Conservation (phyloP, 2,329 filamentous ascomycete species). For the Xylaria hypoxylon region DNA sequence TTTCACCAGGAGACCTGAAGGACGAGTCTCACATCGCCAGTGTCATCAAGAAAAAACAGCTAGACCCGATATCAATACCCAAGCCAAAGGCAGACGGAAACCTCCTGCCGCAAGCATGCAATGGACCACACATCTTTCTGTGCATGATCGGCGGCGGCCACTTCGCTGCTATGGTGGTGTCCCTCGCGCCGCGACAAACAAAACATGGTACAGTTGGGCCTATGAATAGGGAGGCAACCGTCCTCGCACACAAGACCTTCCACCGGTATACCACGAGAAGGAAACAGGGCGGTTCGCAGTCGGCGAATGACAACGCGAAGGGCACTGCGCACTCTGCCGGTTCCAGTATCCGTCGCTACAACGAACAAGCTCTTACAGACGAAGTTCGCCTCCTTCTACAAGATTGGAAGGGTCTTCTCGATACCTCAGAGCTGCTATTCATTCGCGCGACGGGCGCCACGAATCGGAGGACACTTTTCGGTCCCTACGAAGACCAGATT, state of each 20-base stretch:
- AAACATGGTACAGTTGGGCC: conserved; percentile 74
- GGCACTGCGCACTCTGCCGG: conserved; percentile 94
- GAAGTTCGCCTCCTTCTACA: conserved; percentile 84
- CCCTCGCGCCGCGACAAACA: conserved; percentile 81
- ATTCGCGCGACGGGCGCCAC: conserved; percentile 88
- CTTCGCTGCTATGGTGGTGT: conserved; percentile 96
- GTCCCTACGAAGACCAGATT: conserved; percentile 90
- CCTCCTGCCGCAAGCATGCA: conserved; percentile 66
- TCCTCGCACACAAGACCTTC: conserved; percentile 96
- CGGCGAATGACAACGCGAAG: conserved; percentile 93
- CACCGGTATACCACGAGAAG: conserved; percentile 95
- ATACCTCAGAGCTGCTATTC: conserved; percentile 86
- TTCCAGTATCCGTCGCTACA: conserved; percentile 88
- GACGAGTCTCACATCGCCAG: conserved; percentile 71
- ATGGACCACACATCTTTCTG: conserved; percentile 88
- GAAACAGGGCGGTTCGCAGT: conserved; percentile 96
- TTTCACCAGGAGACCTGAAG: conserved; percentile 78
- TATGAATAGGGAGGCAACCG: conserved; percentile 85
- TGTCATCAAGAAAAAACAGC: conserved; percentile 79
- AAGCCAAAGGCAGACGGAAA: conserved; percentile 69
- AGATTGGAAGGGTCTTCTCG: conserved; percentile 88
- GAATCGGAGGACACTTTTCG: conserved; percentile 88
- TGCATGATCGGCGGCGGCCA: conserved; percentile 99
- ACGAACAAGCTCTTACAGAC: conserved; percentile 89
- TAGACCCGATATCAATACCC: conserved; percentile 69